phyloP scores from a whole-genome alignment of 164 flowering plant species.

The Protea cynaroides region DNA sequence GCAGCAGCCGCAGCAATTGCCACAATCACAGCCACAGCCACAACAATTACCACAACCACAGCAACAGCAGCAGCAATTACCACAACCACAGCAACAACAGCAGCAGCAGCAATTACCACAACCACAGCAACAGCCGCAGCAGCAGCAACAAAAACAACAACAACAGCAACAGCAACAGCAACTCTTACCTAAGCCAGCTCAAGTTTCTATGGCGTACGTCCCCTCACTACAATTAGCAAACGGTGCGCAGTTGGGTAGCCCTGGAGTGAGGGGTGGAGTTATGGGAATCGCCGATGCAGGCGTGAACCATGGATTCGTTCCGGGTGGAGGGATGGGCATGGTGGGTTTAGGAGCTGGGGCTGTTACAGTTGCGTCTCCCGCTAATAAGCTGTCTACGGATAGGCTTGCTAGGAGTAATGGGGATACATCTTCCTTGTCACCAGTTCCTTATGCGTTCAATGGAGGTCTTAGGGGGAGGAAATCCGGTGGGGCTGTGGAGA shows the following conservation, averaged over 20 bases:
- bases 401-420: constrained; percentile 68
- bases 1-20: constrained; percentile 4
- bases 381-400: constrained; percentile 61
- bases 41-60: background rate
- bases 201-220: background rate
- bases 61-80: constrained; percentile 10
- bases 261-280: constrained; percentile 1
- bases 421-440: constrained; percentile 75
- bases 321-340: constrained; percentile 41
- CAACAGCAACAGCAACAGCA: constrained; percentile 12
- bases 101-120: background rate
- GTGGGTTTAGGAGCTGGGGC: constrained; percentile 49
- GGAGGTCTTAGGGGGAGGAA: constrained; percentile 56
- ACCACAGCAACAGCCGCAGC: constrained; percentile 23
- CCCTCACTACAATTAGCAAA: background rate
- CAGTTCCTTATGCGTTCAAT: constrained; percentile 65
- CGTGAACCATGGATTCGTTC: constrained; percentile 1
- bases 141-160: constrained; percentile 24
- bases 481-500: constrained; percentile 54
- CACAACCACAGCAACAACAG: too few relatives aligned
- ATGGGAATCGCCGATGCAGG: background rate
- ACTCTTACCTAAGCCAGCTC: background rate
- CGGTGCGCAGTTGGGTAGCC: background rate
- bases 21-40: constrained; percentile 1
- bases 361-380: constrained; percentile 49